phyloP scores from a whole-genome alignment of 768 basidiomycete species.

The Infundibulicybe gibba region DNA sequence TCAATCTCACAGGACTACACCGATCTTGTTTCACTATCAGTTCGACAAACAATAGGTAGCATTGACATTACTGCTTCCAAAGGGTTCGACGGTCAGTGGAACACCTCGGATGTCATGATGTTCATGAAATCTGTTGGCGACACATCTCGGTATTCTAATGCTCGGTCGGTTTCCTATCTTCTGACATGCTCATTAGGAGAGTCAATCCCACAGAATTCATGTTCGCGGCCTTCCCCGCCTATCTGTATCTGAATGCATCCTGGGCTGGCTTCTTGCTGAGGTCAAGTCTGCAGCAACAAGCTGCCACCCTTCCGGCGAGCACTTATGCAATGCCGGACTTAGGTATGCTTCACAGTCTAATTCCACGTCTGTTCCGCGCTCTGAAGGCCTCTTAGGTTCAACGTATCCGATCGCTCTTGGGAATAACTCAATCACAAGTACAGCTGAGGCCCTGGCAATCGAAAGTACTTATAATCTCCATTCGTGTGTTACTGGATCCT shows the following conservation, averaged over 20 bases:
- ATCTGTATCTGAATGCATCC: slow-evolving; percentile 50
- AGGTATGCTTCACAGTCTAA: slow-evolving; percentile 28
- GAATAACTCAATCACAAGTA: slow-evolving; percentile 39
- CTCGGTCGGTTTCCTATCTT: slow-evolving; percentile 2
- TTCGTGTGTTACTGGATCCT: neutral
- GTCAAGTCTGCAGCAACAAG: slow-evolving; percentile 57
- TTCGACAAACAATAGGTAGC: slow-evolving; percentile 50
- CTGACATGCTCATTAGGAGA: slow-evolving; percentile 20
- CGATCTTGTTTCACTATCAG: slow-evolving; percentile 44
- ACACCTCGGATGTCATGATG: slow-evolving; percentile 45
- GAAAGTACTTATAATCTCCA: slow-evolving; percentile 29
- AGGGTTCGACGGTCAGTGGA: slow-evolving; percentile 41
- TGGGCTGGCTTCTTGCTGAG: slow-evolving; percentile 36
- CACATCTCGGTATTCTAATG: neutral
- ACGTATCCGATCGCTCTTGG: slow-evolving; percentile 40
- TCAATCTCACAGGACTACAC: slow-evolving; percentile 50
- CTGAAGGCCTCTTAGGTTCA: slow-evolving; percentile 20
- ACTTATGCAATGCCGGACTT: slow-evolving; percentile 55
- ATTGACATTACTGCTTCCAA: slow-evolving; percentile 54
- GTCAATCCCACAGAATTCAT: slow-evolving; percentile 52
- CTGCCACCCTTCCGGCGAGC: slow-evolving; percentile 64
- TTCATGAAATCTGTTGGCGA: slow-evolving; percentile 49
- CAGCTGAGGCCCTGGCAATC: slow-evolving; percentile 55
- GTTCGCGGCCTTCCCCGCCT: slow-evolving; percentile 47
- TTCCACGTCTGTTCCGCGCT: neutral